phyloP scores from a whole-genome alignment of 768 basidiomycete genomes.

The Macrolepiota fuliginosa region DNA sequence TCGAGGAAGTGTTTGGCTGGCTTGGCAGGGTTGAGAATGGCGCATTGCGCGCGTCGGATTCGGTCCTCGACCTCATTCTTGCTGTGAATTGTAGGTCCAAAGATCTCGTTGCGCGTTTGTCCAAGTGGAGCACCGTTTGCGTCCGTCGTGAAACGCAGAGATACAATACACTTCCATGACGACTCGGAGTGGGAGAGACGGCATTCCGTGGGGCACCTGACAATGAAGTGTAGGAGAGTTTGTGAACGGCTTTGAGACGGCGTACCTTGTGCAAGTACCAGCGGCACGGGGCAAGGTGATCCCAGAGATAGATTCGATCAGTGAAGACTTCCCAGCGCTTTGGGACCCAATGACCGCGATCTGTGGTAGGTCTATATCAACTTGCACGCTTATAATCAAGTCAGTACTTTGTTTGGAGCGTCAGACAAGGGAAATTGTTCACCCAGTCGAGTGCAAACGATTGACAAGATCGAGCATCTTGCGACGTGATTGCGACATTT shows the following conservation, averaged over 20 bases:
- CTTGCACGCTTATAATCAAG: slow-evolving; percentile 46
- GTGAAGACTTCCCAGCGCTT: slow-evolving; percentile 61
- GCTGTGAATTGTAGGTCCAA: slow-evolving; percentile 47
- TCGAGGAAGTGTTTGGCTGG: slow-evolving; percentile 34
- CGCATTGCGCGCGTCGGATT: slow-evolving; percentile 62
- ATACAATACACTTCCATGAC: slow-evolving; percentile 50
- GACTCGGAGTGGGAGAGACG: slow-evolving; percentile 39
- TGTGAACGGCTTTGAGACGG: not conserved
- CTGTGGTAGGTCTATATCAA: slow-evolving; percentile 69
- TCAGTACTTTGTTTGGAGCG: too few species aligned
- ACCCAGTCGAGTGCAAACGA: slow-evolving; percentile 55
- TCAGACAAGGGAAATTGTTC: not conserved
- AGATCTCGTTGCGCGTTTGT: slow-evolving; percentile 35
- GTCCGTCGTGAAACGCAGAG: slow-evolving; percentile 44
- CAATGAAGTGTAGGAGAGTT: not conserved
- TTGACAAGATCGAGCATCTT: slow-evolving; percentile 52
- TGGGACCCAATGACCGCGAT: slow-evolving; percentile 73
- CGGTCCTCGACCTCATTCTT: slow-evolving; percentile 61
- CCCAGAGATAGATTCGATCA: slow-evolving; percentile 63
- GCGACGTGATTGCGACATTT: slow-evolving; percentile 33
- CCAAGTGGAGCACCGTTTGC: slow-evolving; percentile 33
- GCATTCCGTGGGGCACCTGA: slow-evolving; percentile 58
- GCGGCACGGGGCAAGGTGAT: slow-evolving; percentile 49
- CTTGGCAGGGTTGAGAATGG: slow-evolving; percentile 58
- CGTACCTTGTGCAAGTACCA: slow-evolving; percentile 73